Evolutionary conservation across 176 grass and related monocot genomes (phyloP), one percentile per base, ranked within the genome.

Genomic region (Oryza australiensis): DNA sequence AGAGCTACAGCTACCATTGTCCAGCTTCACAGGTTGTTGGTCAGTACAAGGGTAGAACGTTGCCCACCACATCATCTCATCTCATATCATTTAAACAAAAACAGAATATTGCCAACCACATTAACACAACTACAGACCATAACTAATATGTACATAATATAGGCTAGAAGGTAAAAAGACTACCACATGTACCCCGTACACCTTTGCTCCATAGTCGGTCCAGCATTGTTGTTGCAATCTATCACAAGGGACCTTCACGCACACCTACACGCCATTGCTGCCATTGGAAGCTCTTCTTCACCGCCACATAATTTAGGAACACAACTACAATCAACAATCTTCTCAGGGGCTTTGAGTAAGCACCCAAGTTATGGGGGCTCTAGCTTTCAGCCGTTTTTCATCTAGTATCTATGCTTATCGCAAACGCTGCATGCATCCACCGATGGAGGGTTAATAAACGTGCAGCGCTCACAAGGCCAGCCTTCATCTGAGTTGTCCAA

Each of bases 391-490:
- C 74, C 28, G 12, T 42, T 68, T 27, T 57, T 15, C 59, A 26
- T 60, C 74, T 83, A 90, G 80, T 74, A 70, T 66, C 88, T 73
- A 22, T 16, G 35, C 23, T 68, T 79, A 0, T 73, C 74, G 5
- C 93, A 94, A 9, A 42, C 66, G 0, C 18, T 76, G 46, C 93
- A 94, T 38, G 16, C 63, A 66, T 85, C 82, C 41, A 63, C 71
- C 0, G 87, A 85, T 4, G 80, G 23, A 64, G 65, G 77, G 73
- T 94, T 92, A 34, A 79, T 33, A 27, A 66, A 90, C 37, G 93
- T 94, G 82, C 93, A 94, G 45, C 78, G 83, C 59, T 94, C 93
- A 0, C 93, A 94, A 38, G 84, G 33, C 93, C 90, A 94, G 10
- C 73, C 66, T 12, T 89, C 86, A 18, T 82, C 70, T 26, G 76